Evolutionary conservation across 2,329 filamentous ascomycete species (phyloP).

Genomic region (Alternaria brassicicola): DNA sequence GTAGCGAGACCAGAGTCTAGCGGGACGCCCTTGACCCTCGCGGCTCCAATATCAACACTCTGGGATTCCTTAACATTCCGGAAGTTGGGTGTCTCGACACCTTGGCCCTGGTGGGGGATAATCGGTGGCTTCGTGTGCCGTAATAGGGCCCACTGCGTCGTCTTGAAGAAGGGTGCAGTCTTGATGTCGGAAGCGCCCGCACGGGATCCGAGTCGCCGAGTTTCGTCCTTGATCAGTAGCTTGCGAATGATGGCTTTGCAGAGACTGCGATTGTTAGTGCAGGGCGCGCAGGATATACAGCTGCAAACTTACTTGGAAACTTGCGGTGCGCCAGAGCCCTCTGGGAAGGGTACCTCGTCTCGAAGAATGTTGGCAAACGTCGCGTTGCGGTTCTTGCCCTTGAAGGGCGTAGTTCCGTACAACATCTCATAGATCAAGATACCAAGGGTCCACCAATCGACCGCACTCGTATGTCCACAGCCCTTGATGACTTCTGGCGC

Average conservation of each 20-base stretch:
- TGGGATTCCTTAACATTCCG: constrained; percentile 97
- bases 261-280: constrained; percentile 64
- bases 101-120: constrained; percentile 86
- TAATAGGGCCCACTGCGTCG: constrained; percentile 94
- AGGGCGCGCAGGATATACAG: neutral
- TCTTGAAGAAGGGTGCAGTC: constrained; percentile 91
- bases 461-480: constrained; percentile 95
- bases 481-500: constrained; percentile 98
- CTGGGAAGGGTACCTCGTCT: constrained; percentile 95
- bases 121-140: constrained; percentile 98
- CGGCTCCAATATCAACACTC: constrained; percentile 76
- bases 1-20: constrained; percentile 85
- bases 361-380: constrained; percentile 97
- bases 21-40: constrained; percentile 75
- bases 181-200: constrained; percentile 98
- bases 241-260: constrained; percentile 98
- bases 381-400: constrained; percentile 97
- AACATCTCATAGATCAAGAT: constrained; percentile 99
- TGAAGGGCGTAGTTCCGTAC: constrained; percentile 97
- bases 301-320: constrained; percentile 81
- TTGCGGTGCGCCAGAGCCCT: constrained; percentile 80
- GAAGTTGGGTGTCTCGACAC: constrained; percentile 95
- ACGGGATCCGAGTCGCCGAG: constrained; percentile 87
- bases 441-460: constrained; percentile 98
- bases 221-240: constrained; percentile 96